These are phyloP conservation scores for Penicillium occitanis DNA, from an alignment of 2,329 filamentous ascomycete species.

Conservation along the genomic window DNA sequence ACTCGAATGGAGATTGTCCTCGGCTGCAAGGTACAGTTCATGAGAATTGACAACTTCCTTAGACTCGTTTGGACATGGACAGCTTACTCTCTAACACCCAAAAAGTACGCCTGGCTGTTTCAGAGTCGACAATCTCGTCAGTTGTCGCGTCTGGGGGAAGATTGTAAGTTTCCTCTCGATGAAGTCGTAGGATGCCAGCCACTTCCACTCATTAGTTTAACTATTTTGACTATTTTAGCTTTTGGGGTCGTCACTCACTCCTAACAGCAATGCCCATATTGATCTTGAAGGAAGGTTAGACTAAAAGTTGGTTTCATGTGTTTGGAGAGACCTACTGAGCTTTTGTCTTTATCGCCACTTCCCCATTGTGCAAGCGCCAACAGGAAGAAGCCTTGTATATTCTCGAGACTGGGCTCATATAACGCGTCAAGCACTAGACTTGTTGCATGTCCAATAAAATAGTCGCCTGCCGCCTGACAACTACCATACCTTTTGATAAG, in stretches of 20 bases:
- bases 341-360: neutral
- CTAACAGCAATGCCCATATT: conserved; percentile 2
- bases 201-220: neutral
- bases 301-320: neutral
- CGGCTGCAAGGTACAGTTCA: neutral
- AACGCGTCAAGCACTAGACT: neutral
- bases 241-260: neutral
- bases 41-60: neutral
- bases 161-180: conserved; percentile 3
- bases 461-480: neutral
- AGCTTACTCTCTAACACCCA: neutral
- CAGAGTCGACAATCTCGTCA: neutral
- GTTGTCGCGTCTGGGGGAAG: neutral
- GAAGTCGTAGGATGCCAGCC: conserved; percentile 1
- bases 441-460: conserved; percentile 3
- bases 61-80: neutral
- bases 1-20: conserved; percentile 4
- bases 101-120: neutral
- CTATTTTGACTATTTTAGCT: neutral
- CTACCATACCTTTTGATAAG: conserved; percentile 1
- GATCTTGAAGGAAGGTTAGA: neutral
- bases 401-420: neutral
- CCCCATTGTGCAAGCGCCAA: conserved; percentile 5
- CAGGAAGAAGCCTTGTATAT: neutral
- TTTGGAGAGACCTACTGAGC: neutral